phyloP scores from a whole-genome alignment of 2,329 filamentous ascomycete genomes.

The Kalmusia sp. region DNA sequence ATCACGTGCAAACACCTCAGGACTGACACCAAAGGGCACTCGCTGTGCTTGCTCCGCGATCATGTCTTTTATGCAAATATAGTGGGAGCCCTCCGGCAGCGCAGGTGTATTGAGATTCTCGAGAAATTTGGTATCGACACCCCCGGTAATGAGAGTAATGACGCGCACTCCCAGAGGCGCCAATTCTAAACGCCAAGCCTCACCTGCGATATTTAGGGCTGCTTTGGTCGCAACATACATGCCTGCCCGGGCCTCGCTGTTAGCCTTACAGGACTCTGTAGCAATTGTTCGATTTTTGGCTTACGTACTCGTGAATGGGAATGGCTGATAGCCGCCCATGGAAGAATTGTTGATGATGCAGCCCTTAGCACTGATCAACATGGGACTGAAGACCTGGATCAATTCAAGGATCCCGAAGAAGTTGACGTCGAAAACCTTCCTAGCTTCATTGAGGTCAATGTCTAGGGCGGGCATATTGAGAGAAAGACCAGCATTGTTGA shows the following conservation, averaged over 20 bases:
- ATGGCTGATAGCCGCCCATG: too few relatives aligned
- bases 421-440: slow-evolving; percentile 40
- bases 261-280: too few relatives aligned
- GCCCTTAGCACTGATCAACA: slow-evolving; percentile 14
- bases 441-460: slow-evolving; percentile 3
- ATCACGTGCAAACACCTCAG: too few relatives aligned
- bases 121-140: slow-evolving; percentile 44
- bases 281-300: too few relatives aligned
- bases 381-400: slow-evolving; percentile 46
- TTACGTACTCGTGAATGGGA: too few relatives aligned
- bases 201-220: slow-evolving; percentile 60
- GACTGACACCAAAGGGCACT: too few relatives aligned
- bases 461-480: slow-evolving; percentile 42
- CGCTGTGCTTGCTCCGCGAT: too few relatives aligned
- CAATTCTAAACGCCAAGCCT: slow-evolving; percentile 61
- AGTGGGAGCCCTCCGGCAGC: too few relatives aligned
- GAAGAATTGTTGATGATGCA: background rate
- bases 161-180: slow-evolving; percentile 53
- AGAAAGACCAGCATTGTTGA: slow-evolving; percentile 53
- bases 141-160: slow-evolving; percentile 59
- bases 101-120: too few relatives aligned
- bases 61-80: too few relatives aligned
- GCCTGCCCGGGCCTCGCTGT: too few relatives aligned
- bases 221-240: slow-evolving; percentile 63
- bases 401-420: slow-evolving; percentile 46